Base-by-base conservation (phyloP, 148 eudicot genomes). In the Camellia lanceoleosa region DNA sequence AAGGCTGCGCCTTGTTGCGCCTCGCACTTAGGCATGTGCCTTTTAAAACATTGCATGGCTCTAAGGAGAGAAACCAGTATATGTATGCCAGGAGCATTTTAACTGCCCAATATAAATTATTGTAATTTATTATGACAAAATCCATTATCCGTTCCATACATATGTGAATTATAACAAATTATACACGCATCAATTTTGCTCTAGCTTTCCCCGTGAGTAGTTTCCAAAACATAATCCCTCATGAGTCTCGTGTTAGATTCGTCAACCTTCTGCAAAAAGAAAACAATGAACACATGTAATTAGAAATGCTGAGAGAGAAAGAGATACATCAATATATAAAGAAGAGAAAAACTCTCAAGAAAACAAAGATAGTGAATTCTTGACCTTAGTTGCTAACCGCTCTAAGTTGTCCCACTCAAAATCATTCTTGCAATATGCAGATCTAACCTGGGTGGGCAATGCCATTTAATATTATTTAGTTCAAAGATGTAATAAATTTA, bases 361-460 rank as follows among this genome's bases (percentile, higher is more conserved):
- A 47, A 49, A 63, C 7, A 51, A 15, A 14, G 18, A 68, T 11
- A 18, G 10, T 9, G 5, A 43, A 69, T 42, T 74, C n/a, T 30
- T 77, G 19, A 90, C 97, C 97, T 93, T 86, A 20, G 71, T 70
- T 30, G 97, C 86, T 77, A 95, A 30, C 23, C 87, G 86, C 79
- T 86, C 74, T 75, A 95, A 78, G 82, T 95, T 95, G 79, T 95
- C 97, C 98, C 99, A 95, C 84, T 95, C 99, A 60, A 95, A 95
- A 64, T 95, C 99, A 8, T 60, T 86, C 85, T 89, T 93, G 80
- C 99, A 92, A 75, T 95, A 95, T 60, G 92, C 93, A 58, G 99
- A 95, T 82, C 99, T 93, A 68, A 95, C 97, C 96, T 95, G 87
- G 87, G 51, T 83, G 47, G 41, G 80, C 58, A n/a, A 19, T 12